Evolutionary conservation across 768 basidiomycete genomes (phyloP).

Genomic region (Suillus sp.): DNA sequence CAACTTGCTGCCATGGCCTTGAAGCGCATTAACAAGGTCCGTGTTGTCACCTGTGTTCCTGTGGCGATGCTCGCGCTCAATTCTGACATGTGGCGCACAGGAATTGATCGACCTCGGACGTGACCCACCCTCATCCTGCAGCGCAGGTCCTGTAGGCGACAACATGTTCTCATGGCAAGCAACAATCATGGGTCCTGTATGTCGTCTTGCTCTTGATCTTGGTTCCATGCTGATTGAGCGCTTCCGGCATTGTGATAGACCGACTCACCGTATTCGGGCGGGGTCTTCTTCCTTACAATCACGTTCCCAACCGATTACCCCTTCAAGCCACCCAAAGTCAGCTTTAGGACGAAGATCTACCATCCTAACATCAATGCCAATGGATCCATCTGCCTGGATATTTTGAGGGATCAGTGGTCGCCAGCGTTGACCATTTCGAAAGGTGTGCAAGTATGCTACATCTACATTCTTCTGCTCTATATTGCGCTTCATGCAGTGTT

Average conservation of each 20-base stretch:
- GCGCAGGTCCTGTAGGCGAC: slow-evolving; percentile 95
- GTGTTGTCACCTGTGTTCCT: slow-evolving; percentile 15
- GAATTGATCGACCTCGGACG: slow-evolving; percentile 99
- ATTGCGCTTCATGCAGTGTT: slow-evolving; percentile 56
- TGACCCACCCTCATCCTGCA: slow-evolving; percentile 99
- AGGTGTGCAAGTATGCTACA: slow-evolving; percentile 52
- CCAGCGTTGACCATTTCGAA: slow-evolving; percentile 99
- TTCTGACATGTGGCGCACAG: slow-evolving; percentile 43
- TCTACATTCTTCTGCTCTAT: slow-evolving; percentile 11
- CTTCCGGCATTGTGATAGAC: slow-evolving; percentile 53
- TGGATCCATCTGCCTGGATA: slow-evolving; percentile 98
- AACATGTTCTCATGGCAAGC: slow-evolving; percentile 99
- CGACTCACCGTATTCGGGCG: slow-evolving; percentile 97
- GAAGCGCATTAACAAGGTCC: slow-evolving; percentile 99
- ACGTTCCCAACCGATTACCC: slow-evolving; percentile 97
- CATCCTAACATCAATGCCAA: slow-evolving; percentile 99
- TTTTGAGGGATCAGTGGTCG: slow-evolving; percentile 98
- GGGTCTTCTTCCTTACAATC: slow-evolving; percentile 98
- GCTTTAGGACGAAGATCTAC: slow-evolving; percentile 99
- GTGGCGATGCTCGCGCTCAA: slow-evolving; percentile 22
- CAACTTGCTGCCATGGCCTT: slow-evolving; percentile 70
- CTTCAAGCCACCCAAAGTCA: slow-evolving; percentile 99
- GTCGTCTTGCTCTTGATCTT: slow-evolving; percentile 34
- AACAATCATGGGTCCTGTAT: slow-evolving; percentile 98
- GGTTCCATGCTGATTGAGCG: slow-evolving; percentile 16